Conservation (phyloP, 768 basidiomycete species). For the Russula vinacea region DNA sequence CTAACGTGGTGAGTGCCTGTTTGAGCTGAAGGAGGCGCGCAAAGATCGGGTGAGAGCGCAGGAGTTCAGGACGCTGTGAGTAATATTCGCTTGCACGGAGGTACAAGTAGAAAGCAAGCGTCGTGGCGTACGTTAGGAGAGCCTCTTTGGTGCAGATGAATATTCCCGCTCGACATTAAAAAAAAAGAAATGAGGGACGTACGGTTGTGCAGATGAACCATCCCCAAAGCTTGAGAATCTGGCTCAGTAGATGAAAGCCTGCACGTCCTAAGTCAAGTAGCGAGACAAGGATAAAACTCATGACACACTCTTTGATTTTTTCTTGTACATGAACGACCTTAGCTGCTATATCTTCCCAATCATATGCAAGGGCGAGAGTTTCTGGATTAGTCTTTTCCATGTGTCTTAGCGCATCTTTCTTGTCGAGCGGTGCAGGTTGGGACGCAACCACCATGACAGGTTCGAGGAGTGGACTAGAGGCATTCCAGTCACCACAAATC, state of each 20-base stretch:
- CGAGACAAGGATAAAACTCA: not conserved
- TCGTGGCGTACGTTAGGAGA: conserved; percentile 83
- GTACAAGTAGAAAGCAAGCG: conserved; percentile 89
- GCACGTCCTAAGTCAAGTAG: conserved; percentile 13
- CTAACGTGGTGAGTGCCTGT: conserved; percentile 73
- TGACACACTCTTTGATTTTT: conserved; percentile 51
- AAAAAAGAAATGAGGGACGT: conserved; percentile 36
- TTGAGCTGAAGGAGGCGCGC: conserved; percentile 78
- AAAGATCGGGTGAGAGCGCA: conserved; percentile 70
- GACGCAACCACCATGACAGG: conserved; percentile 36
- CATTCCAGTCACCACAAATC: not conserved
- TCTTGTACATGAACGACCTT: conserved; percentile 51
- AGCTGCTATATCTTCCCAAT: conserved; percentile 72
- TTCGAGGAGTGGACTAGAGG: conserved; percentile 41
- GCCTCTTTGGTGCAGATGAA: conserved; percentile 55
- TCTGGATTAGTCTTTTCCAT: conserved; percentile 77
- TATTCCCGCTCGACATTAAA: not conserved
- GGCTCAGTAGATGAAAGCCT: conserved; percentile 51
- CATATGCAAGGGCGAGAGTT: conserved; percentile 73
- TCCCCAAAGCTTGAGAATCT: conserved; percentile 58
- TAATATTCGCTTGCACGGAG: conserved; percentile 71
- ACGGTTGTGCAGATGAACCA: conserved; percentile 89
- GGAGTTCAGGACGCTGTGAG: conserved; percentile 54
- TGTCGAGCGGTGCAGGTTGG: conserved; percentile 51
- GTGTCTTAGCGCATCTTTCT: conserved; percentile 56